Conservation (phyloP, 2,329 filamentous ascomycete species). For the Claviceps humidiphila region DNA sequence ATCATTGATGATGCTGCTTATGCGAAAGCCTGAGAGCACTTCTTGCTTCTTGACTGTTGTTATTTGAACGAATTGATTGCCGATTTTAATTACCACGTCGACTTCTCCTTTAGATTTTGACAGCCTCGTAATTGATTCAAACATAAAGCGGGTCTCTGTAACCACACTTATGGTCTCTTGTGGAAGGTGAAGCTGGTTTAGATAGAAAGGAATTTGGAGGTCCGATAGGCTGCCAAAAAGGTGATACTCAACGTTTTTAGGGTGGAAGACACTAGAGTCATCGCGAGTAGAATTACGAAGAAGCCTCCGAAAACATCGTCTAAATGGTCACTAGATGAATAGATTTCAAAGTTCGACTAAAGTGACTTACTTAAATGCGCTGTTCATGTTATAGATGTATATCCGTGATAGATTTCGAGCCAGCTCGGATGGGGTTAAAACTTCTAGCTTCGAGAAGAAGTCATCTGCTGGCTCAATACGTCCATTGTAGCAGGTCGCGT, state of each 20-base stretch:
- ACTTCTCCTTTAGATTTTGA: constrained; percentile 60
- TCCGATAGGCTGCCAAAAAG: constrained; percentile 53
- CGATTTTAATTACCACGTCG: constrained; percentile 55
- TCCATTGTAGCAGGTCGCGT: constrained; percentile 58
- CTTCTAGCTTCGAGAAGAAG: constrained; percentile 49
- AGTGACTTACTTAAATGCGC: constrained; percentile 41
- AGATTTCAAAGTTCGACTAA: too few species aligned
- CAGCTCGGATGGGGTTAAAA: constrained; percentile 48
- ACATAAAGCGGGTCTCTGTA: constrained; percentile 51
- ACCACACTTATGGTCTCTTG: constrained; percentile 59
- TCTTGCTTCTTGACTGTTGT: constrained; percentile 58
- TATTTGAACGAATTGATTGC: constrained; percentile 56
- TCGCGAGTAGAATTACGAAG: constrained; percentile 48
- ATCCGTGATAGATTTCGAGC: constrained; percentile 45
- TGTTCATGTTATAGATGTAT: constrained; percentile 65
- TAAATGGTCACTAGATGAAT: constrained; percentile 5
- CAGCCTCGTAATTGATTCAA: constrained; percentile 49
- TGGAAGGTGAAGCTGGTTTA: constrained; percentile 52
- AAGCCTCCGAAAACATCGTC: constrained; percentile 51
- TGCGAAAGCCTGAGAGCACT: constrained; percentile 46
- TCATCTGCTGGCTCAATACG: constrained; percentile 53
- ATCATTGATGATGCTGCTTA: constrained; percentile 54
- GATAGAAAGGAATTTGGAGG: constrained; percentile 51
- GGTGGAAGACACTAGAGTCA: constrained; percentile 47
- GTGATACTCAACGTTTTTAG: constrained; percentile 52